Conservation (phyloP, 2,329 filamentous ascomycete genomes). For the Aspergillus niger region DNA sequence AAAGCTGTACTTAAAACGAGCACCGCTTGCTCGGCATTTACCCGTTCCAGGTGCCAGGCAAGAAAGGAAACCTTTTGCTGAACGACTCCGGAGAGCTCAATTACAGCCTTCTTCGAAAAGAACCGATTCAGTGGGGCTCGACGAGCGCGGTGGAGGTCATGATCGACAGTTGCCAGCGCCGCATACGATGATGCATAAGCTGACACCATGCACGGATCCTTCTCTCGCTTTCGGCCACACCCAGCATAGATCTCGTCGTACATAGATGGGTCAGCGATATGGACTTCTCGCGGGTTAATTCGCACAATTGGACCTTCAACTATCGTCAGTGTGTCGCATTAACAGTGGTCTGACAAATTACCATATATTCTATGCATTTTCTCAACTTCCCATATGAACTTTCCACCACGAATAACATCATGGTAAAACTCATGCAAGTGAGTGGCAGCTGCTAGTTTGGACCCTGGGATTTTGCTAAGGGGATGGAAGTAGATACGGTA, state of each 20-base stretch:
- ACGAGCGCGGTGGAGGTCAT: constrained; percentile 42
- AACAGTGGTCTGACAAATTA: background rate
- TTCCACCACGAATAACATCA: constrained; percentile 33
- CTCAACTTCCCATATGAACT: constrained; percentile 31
- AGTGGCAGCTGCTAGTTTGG: constrained; percentile 35
- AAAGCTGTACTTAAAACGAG: background rate
- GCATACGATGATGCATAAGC: constrained; percentile 19
- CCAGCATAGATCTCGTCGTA: constrained; percentile 35
- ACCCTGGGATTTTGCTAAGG: constrained; percentile 34
- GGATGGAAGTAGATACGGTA: constrained; percentile 27
- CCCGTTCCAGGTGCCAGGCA: background rate
- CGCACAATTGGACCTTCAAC: constrained; percentile 26
- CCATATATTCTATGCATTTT: constrained; percentile 41
- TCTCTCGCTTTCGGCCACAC: constrained; percentile 22
- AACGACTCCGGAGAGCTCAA: background rate
- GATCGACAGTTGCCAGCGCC: constrained; percentile 37
- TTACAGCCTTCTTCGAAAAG: constrained; percentile 37
- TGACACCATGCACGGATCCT: constrained; percentile 20
- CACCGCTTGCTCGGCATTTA: background rate
- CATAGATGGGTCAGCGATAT: constrained; percentile 36
- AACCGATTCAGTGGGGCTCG: constrained; percentile 45
- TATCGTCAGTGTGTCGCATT: background rate
- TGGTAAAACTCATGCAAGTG: constrained; percentile 38
- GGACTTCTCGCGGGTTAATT: constrained; percentile 38
- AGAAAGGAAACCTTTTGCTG: background rate